These are phyloP conservation scores for Hemisphaericaspora subhashii DNA, from an alignment of 1,139 yeast species.

Conservation along the genomic window DNA sequence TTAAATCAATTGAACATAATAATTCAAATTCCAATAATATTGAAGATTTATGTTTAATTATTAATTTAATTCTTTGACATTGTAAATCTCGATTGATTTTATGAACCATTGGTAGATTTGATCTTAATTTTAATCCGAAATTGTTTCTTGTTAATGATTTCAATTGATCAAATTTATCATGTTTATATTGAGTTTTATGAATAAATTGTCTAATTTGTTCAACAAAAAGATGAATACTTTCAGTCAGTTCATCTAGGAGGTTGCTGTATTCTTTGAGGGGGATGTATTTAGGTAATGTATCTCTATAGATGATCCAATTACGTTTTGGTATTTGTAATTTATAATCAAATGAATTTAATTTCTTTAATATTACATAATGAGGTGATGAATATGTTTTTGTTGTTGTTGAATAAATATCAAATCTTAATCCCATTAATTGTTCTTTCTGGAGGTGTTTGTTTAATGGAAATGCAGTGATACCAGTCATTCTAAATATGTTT, in stretches of 20 bases:
- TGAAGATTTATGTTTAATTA: constrained; percentile 3
- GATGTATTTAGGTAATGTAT: constrained; percentile 37
- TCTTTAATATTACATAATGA: constrained; percentile 39
- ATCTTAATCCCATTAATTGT: constrained; percentile 36
- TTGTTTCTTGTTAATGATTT: constrained; percentile 13
- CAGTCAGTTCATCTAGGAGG: neutral
- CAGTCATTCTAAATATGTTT: constrained; percentile 38
- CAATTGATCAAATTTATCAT: constrained; percentile 28
- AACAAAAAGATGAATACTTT: constrained; percentile 7
- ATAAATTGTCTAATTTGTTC: constrained; percentile 7
- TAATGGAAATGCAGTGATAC: constrained; percentile 44
- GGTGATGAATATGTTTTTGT: constrained; percentile 26
- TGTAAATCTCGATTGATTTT: constrained; percentile 26
- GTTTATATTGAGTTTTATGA: constrained; percentile 32
- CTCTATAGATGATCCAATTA: constrained; percentile 35
- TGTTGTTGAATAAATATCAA: constrained; percentile 31
- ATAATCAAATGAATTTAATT: constrained; percentile 15
- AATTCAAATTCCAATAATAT: constrained; percentile 17
- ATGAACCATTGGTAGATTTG: constrained; percentile 11
- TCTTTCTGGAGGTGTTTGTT: constrained; percentile 26
- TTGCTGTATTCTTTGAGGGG: constrained; percentile 18
- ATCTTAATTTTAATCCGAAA: constrained; percentile 9
- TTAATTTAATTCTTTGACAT: constrained; percentile 23
- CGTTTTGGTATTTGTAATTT: constrained; percentile 4
- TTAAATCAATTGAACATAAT: constrained; percentile 18